These are phyloP conservation scores for Lithospermum erythrorhizon DNA, from an alignment of 257 asterid species.

Conservation along the genomic window DNA sequence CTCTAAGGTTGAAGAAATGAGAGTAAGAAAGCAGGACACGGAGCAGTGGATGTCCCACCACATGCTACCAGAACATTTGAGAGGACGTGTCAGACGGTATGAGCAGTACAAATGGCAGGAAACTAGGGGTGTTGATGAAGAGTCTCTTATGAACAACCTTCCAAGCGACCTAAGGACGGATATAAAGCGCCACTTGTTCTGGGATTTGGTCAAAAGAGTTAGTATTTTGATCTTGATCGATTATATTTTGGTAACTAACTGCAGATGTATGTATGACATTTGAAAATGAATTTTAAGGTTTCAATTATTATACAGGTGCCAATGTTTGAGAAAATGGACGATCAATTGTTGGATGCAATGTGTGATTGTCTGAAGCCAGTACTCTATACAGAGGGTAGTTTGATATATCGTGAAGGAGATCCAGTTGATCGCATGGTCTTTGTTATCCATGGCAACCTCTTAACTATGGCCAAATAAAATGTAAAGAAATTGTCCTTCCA, in stretches of 20 bases:
- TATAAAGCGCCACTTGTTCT: conserved; percentile 57
- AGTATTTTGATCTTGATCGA: background rate
- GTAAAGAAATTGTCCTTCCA: conserved; percentile 52
- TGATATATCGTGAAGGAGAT: conserved; percentile 51
- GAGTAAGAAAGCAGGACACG: conserved; percentile 24
- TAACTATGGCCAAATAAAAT: conserved; percentile 50
- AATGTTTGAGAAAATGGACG: conserved; percentile 51
- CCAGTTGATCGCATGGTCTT: conserved; percentile 63
- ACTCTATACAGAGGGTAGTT: conserved; percentile 18
- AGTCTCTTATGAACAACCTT: conserved; percentile 42
- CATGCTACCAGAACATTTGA: conserved; percentile 26
- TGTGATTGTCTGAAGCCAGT: conserved; percentile 25
- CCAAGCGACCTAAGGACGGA: conserved; percentile 65
- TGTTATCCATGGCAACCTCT: conserved; percentile 45
- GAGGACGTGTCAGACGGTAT: conserved; percentile 22
- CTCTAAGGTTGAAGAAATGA: conserved; percentile 33
- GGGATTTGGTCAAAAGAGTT: conserved; percentile 47
- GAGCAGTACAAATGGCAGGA: conserved; percentile 13
- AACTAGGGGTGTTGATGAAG: conserved; percentile 59
- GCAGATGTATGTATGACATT: too few relatives aligned
- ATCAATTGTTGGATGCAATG: conserved; percentile 23
- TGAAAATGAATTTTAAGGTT: background rate
- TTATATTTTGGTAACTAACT: background rate
- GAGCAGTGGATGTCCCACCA: conserved; percentile 41
- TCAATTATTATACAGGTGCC: conserved; percentile 32